Percentiles rank a stretch among this genome's conserved stretches.
These are phyloP conservation scores for Phoenix dactylifera DNA, from an alignment of 176 grass and related monocot genomes.

Conservation along the genomic window DNA sequence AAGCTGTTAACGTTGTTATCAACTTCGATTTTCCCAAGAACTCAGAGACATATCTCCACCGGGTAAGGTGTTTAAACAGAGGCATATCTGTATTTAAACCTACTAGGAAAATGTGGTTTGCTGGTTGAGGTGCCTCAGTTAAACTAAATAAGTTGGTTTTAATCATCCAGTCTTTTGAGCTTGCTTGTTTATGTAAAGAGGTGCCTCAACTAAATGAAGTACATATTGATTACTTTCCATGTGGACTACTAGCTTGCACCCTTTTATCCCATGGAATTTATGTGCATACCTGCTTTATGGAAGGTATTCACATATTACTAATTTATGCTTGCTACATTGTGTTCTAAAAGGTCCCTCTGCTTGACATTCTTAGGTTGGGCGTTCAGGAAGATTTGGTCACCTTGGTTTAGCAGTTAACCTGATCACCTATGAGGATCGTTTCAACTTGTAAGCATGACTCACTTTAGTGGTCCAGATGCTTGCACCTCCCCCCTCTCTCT, in stretches of 20 bases:
- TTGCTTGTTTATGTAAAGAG: too few species aligned
- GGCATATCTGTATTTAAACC: too few species aligned
- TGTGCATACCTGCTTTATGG: too few species aligned
- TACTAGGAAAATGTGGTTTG: too few species aligned
- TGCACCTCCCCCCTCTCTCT: background rate
- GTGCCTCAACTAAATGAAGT: background rate
- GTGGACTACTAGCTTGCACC: background rate
- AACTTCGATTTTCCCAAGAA: conserved; percentile 21
- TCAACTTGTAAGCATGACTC: conserved; percentile 6
- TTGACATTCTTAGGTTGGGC: conserved; percentile 8
- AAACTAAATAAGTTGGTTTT: too few species aligned
- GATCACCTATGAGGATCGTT: conserved; percentile 14
- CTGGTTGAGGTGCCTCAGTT: too few species aligned
- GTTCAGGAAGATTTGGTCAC: conserved; percentile 19
- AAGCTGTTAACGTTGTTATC: conserved; percentile 22
- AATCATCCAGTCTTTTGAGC: too few species aligned
- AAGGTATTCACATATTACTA: too few species aligned
- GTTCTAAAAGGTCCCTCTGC: too few species aligned
- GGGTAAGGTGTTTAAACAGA: conserved; percentile 4
- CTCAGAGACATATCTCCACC: conserved; percentile 14
- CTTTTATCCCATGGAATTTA: too few species aligned
- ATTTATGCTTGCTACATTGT: too few species aligned
- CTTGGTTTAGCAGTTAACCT: conserved; percentile 21
- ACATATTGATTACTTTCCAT: background rate
- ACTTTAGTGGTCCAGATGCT: too few species aligned